Evolutionary conservation across 116 monocot genomes (phyloP).

Genomic region (Cymodocea nodosa): DNA sequence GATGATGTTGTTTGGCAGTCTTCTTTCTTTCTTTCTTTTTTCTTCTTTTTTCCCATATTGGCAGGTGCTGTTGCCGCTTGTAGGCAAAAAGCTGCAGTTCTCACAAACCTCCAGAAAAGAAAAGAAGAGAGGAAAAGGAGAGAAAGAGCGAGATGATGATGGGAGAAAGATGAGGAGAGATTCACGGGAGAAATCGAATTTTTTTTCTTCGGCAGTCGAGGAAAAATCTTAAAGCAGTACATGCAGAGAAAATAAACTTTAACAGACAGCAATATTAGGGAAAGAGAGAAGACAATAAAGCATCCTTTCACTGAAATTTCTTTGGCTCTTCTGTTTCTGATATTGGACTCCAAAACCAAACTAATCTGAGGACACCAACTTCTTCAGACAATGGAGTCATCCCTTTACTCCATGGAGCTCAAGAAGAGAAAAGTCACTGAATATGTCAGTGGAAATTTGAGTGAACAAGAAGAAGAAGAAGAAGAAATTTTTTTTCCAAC

Average conservation of each 20-base stretch:
- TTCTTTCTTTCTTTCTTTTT: not conserved
- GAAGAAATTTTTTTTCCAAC: not conserved
- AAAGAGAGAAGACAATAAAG: not conserved
- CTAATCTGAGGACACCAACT: not conserved
- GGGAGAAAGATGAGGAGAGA: constrained; percentile 8
- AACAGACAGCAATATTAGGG: not conserved
- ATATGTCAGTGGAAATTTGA: not conserved
- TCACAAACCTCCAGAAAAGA: constrained; percentile 5
- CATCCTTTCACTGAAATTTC: not conserved
- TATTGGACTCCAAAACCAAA: too few species aligned
- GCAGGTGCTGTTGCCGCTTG: constrained; percentile 3
- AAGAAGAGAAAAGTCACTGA: not conserved
- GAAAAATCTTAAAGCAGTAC: not conserved
- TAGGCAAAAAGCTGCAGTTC: constrained; percentile 9
- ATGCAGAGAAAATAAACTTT: not conserved
- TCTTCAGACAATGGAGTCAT: not conserved
- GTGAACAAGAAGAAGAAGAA: not conserved
- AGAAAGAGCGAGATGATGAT: constrained; percentile 1
- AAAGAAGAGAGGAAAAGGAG: not conserved
- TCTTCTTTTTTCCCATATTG: not conserved
- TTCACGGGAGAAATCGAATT: constrained; percentile 8
- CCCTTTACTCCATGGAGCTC: not conserved
- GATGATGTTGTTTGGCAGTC: not conserved
- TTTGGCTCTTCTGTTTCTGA: not conserved
- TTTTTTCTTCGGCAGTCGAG: constrained; percentile 2